Evolutionary conservation across 2,329 filamentous ascomycete species (phyloP), one percentile per base, ranked within the genome.

Genomic region (Trichothecium sympodiale): DNA sequence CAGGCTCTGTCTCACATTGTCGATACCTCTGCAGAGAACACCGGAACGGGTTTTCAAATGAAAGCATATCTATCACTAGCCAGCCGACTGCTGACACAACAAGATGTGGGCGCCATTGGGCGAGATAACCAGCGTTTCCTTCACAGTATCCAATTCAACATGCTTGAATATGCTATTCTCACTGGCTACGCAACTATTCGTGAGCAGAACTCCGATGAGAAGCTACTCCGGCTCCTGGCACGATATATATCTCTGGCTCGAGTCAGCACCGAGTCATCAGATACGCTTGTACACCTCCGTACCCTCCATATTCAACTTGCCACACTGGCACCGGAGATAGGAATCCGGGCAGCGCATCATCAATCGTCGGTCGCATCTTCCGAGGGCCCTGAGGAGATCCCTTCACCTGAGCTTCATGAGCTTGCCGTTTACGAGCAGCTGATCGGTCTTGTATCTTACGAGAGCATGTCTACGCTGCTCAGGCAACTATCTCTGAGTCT

Each of bases 391-490:
- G 33, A 38, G 16, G 43, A 44, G 5, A 45, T 46, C n/a, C 36
- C 36, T n/a, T 31, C 46, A 8, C 32, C 44, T 20, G 44, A 36
- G 30, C 43, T 52, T 8, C 47, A 77, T 13, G 57, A 69, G 42
- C 47, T 64, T 0, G 82, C 86, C 49, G 57, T 93, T 10, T 69
- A 70, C 32, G 63, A 69, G 1, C 75, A 86, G 46, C 61, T 94
- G 3, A 57, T 71, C 13, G 82, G 79, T 8, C 61, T 94, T 7
- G 75, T 93, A 23, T 79, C 87, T 42, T 75, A 84, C 52, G 70
- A 78, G 30, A 83, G 81, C 28, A 83, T 94, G 36, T 74, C 79
- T 0, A 48, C 48, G 12, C 46, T 58, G 25, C 37, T 61, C 7
- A 43, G 41, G n/a, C 51, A 59, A 32, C 56, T 61, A 31, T 55